A percentile compares a stretch with the other conserved stretches of the same genome.
phyloP scores from a whole-genome alignment of 202 grass and related monocot species.

The Dendrocalamus latiflorus region DNA sequence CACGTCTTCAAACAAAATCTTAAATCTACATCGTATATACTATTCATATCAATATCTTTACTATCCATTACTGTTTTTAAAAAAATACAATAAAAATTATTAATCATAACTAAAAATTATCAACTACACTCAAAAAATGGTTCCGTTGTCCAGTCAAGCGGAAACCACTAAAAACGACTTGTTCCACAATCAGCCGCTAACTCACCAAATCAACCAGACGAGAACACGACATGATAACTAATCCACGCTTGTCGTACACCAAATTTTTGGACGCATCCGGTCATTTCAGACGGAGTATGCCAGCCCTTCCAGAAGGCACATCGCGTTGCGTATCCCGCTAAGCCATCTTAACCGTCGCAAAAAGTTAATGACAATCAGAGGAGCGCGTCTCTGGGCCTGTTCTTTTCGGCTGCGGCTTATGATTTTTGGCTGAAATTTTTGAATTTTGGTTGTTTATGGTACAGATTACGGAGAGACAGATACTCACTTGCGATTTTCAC shows the following conservation, averaged over 20 bases:
- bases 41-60: no score
- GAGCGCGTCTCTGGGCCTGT: background rate
- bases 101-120: no score
- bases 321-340: background rate
- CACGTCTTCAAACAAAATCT: no score
- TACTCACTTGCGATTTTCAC: no score
- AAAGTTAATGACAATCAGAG: background rate
- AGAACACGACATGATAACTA: background rate
- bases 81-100: no score
- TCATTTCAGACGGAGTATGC: background rate
- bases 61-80: no score
- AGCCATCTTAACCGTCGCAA: background rate
- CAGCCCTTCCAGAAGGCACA: background rate
- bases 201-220: slow-evolving; percentile 5
- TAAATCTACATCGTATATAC: no score
- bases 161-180: slow-evolving; percentile 5
- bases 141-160: background rate
- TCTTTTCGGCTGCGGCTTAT: no score
- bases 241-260: background rate
- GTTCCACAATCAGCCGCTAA: slow-evolving; percentile 21
- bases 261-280: background rate
- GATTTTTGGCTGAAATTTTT: no score
- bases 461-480: no score
- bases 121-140: no score
- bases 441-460: no score